Base-by-base conservation (phyloP, 768 basidiomycete species). In the Lentinus tigrinus region DNA sequence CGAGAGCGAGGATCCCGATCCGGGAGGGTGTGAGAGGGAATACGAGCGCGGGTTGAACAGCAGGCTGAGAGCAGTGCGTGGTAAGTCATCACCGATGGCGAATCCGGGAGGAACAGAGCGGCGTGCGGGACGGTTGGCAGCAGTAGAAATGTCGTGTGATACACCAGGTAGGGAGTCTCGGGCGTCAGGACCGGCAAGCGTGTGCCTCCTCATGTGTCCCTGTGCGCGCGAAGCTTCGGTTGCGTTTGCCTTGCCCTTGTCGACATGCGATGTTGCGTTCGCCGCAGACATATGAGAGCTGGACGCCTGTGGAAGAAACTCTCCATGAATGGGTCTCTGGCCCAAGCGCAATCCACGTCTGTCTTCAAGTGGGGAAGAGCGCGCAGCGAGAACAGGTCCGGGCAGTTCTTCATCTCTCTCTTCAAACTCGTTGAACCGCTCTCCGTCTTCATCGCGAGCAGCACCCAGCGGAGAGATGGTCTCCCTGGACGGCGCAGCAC, bases 221-320 rank as follows among this genome's bases (percentile, higher is more conserved):
- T 47, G 27, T 13, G 17, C 6, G 21, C 9, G 14, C 21, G 43
- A 26, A 5, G 14, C 11, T 14, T 3, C 47, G 52, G 28, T 38
- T 9, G 58, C 52, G 23, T 52, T 52, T 8, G 10, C 27, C 31
- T 52, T 56, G 27, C 50, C 54, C 27, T 54, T 40, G 44, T 56
- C 44, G 16, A 52, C 43, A 17, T 23, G 52, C 0, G 24, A 43
- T 13, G 17, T 13, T 4, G 37, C 8, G 23, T 24, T 10, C 27
- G 47, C 24, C 7, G 21, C 17, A 38, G 11, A 7, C 31, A 11
- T 26, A 9, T 8, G 47, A 16, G 42, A 39, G 3, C 24, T 27
- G 26, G 43, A 40, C 17, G 39, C 31, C 4, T 9, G 21, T 5
- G 40, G 39, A 1, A 44, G 14, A 14, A 54, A 34, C 17, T 54